Base-by-base conservation (phyloP, 23 red algal genomes). In the Chondrus crispus region DNA sequence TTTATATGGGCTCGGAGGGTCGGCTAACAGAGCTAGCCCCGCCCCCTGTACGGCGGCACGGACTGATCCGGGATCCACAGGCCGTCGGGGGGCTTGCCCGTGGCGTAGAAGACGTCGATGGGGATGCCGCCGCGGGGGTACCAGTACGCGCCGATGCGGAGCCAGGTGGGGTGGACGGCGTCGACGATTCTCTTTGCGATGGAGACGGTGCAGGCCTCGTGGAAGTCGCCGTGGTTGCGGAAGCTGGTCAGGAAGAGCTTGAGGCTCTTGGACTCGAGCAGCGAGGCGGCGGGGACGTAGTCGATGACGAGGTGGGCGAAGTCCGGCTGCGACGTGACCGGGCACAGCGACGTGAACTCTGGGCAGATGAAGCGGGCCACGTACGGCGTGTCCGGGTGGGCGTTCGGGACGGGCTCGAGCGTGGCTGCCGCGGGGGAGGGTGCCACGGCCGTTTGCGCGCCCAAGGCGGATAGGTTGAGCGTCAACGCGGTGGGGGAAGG, bases 171-270 rank as follows among this genome's bases (percentile, higher is more conserved):
- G 6, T 95, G 46, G 24, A 96, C 37, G 46, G 45, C 53, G 36
- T 88, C 42, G 20, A 85, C 85, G 45, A 98, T 70, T 28, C 52
- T 54, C 28, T 38, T 60, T 33, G 75, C 97, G 39, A 98, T 92
- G 39, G 58, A 44, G 47, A 98, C 88, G 75, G 97, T 96, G 92
- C 97, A 98, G 39, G 94, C 93, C 92, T 98, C 97, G 62, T 98
- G 97, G 68, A 98, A 98, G 81, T 98, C 97, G 43, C 91, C 93
- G 55, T 98, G 97, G 74, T 98, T 98, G 44, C 97, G 93, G 88
- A 94, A 98, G 39, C 90, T 95, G 45, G 90, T 85, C 69, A 98
- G 66, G 62, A 89, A 98, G 30, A 98, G 85, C 80, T 98, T 98
- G 57, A 98, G 93, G 38, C 74, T 86, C 83, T 98, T 98, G 80